phyloP scores from a whole-genome alignment of 1,284 basidiomycete species.

The Naganishia sp. region DNA sequence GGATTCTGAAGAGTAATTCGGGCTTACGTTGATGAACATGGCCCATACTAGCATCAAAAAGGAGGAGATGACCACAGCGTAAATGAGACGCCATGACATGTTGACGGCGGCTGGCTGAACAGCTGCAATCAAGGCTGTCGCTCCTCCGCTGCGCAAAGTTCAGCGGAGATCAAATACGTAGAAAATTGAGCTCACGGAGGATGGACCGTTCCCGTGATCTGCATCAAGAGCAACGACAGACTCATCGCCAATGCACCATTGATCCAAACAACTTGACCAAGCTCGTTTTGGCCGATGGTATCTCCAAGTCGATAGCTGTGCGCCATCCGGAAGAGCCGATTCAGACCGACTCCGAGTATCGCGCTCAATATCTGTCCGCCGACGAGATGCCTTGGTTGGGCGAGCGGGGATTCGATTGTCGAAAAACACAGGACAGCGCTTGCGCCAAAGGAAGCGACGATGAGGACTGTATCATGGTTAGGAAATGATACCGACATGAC shows the following conservation, averaged over 20 bases:
- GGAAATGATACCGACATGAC: conserved; percentile 61
- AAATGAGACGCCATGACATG: conserved; percentile 66
- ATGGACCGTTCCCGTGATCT: conserved; percentile 63
- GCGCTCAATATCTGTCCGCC: conserved; percentile 63
- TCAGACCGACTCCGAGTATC: conserved; percentile 60
- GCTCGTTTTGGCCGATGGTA: conserved; percentile 31
- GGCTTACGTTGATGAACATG: conserved; percentile 57
- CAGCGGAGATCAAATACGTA: neutral
- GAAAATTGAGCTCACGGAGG: conserved; percentile 56
- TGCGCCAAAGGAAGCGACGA: conserved; percentile 62
- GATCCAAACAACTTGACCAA: conserved; percentile 58
- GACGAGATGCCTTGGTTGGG: conserved; percentile 64
- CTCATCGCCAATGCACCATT: conserved; percentile 62
- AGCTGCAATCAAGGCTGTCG: conserved; percentile 58
- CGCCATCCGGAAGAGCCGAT: conserved; percentile 60
- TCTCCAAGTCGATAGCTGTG: conserved; percentile 53
- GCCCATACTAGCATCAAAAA: conserved; percentile 60
- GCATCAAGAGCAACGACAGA: conserved; percentile 60
- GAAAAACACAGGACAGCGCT: conserved; percentile 64
- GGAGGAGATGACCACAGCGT: conserved; percentile 61
- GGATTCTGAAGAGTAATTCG: neutral
- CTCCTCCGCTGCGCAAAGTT: conserved; percentile 55
- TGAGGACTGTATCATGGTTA: conserved; percentile 57
- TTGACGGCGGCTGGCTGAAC: conserved; percentile 56
- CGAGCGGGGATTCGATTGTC: conserved; percentile 62